phyloP scores from a whole-genome alignment of 1,139 yeast species.

The Suhomyces guaymorum region DNA sequence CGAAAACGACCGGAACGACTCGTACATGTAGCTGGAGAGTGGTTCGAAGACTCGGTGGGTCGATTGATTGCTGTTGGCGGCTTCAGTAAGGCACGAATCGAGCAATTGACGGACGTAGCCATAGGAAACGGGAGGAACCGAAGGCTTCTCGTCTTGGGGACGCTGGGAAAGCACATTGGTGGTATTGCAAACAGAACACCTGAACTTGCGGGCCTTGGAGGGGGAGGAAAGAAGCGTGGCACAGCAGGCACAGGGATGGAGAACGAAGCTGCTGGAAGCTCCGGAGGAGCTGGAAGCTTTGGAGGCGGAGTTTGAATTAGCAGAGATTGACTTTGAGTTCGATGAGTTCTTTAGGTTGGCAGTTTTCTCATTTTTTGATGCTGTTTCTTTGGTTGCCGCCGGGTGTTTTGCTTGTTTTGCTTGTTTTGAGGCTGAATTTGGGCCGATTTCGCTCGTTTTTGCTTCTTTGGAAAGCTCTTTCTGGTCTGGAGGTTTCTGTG shows the following conservation, averaged over 20 bases:
- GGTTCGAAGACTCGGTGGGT: conserved; percentile 52
- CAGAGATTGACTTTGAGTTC: no score
- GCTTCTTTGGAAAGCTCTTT: background rate
- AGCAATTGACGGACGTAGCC: conserved; percentile 29
- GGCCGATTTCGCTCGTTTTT: no score
- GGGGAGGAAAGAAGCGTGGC: conserved; percentile 59
- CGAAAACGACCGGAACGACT: conserved; percentile 41
- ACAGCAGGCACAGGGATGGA: conserved; percentile 47
- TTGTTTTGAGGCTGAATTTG: no score
- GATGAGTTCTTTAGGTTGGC: no score
- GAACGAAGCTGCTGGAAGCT: no score
- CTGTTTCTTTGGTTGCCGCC: no score
- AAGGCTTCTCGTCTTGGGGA: conserved; percentile 5
- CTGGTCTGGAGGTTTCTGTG: no score
- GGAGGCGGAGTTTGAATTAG: no score
- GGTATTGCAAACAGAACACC: conserved; percentile 59
- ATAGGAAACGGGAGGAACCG: conserved; percentile 27
- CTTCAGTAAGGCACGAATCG: conserved; percentile 28
- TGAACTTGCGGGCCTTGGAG: conserved; percentile 44
- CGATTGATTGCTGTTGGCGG: conserved; percentile 14
- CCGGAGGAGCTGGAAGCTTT: no score
- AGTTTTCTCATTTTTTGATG: no score
- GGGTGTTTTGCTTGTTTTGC: no score
- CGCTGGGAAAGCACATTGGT: conserved; percentile 35
- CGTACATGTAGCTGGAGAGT: conserved; percentile 44